Evolutionary conservation across 202 grass and related monocot genomes (phyloP), one percentile per base, ranked within the genome.

Genomic region (Zizania palustris): DNA sequence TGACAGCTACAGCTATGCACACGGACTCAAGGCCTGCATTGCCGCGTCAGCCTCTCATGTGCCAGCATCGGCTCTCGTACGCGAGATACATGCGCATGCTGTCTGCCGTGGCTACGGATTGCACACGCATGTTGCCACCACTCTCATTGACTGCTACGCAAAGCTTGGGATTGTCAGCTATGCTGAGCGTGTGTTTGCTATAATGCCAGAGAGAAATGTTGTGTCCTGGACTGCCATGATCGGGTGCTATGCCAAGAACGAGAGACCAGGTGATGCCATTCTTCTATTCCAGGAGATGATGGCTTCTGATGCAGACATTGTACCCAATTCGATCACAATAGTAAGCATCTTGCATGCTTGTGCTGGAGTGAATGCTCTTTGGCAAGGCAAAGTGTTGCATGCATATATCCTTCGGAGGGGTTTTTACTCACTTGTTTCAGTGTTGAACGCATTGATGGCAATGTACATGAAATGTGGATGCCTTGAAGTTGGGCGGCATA

Each of bases 141-240:
- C 89, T 78, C 74, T 98, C 15, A 37, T 94, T 4, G 95, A 98
- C 69, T 94, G 91, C 78, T 95, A 98, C 18, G 87, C 85, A 1
- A 95, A 98, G 88, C 87, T 94, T 53, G 89, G 91, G 7, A 37
- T 60, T 10, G 80, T 82, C 39, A 28, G 61, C 28, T 88, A 85
- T 36, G 81, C 87, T 2, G 80, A 92, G 66, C 61, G 14, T 9
- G 71, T 94, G 57, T 97, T 97, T 62, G 46, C 77, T 54, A 60
- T 71, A 61, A 95, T 90, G 87, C 73, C 72, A 28, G 88, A 84
- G 37, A 77, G 83, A 72, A 98, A 87, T 74, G 62, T 95, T 45
- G 89, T 98, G 41, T 92, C 95, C 9, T 98, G 91, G 91, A 98
- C 85, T 64, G 89, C 95, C 78, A 95, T 98, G 91, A 92, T 98